Evolutionary conservation across 768 basidiomycete genomes (phyloP).

Genomic region (Pleurotus djamor): DNA sequence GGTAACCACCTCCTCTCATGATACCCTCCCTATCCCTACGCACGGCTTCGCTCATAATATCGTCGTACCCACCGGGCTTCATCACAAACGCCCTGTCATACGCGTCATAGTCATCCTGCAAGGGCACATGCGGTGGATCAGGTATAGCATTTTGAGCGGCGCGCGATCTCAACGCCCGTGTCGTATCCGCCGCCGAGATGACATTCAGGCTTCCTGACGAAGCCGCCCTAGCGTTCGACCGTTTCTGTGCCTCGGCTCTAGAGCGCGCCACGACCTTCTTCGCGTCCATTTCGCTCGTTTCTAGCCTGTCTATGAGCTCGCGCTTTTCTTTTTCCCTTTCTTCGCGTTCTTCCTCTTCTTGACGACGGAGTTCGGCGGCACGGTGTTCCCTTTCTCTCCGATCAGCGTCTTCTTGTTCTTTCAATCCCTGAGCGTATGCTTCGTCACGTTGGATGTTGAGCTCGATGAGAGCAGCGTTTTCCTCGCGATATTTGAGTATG

Average conservation of each 20-base stretch:
- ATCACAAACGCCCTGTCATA: conserved; percentile 69
- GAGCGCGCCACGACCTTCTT: conserved; percentile 67
- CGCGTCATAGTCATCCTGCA: conserved; percentile 74
- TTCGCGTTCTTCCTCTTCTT: conserved; percentile 76
- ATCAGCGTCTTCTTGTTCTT: conserved; percentile 81
- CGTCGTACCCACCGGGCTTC: conserved; percentile 57
- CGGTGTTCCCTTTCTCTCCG: conserved; percentile 68
- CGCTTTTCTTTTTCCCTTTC: conserved; percentile 70
- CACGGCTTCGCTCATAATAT: conserved; percentile 74
- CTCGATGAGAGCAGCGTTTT: conserved; percentile 82
- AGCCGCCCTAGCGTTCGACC: conserved; percentile 53
- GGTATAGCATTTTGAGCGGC: conserved; percentile 67
- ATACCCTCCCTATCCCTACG: conserved; percentile 74
- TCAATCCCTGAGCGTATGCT: conserved; percentile 66
- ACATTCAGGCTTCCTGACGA: conserved; percentile 14
- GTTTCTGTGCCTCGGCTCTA: conserved; percentile 61
- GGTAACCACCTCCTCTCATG: conserved; percentile 83
- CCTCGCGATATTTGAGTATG: conserved; percentile 72
- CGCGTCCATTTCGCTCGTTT: conserved; percentile 73
- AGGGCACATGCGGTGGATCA: conserved; percentile 77
- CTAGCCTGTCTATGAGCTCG: conserved; percentile 80
- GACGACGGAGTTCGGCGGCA: conserved; percentile 59
- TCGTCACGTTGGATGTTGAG: conserved; percentile 83
- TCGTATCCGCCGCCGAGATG: conserved; percentile 23
- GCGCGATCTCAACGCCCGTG: conserved; percentile 52